These are phyloP conservation scores for Ascosphaera apis DNA, from an alignment of 2,329 filamentous ascomycete species.

Conservation along the genomic window DNA sequence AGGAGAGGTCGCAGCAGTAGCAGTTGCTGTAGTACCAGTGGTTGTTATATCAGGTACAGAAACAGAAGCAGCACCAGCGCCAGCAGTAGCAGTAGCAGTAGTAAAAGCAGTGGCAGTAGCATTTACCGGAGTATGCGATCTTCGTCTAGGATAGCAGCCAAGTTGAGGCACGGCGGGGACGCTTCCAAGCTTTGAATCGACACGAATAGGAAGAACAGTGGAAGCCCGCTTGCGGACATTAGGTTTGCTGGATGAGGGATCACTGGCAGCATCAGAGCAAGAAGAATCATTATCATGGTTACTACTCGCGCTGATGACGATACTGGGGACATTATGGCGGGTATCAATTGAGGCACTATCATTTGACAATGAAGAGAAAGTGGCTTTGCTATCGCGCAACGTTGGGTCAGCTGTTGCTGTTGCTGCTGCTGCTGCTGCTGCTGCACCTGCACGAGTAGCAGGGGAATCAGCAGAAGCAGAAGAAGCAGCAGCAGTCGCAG, in stretches of 20 bases:
- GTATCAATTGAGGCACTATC: background rate
- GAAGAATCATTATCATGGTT: background rate
- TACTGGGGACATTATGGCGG: background rate
- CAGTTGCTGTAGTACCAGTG: background rate
- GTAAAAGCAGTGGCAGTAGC: constrained; percentile 2
- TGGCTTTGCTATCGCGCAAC: background rate
- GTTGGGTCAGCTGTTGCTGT: constrained; percentile 3
- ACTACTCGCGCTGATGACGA: background rate
- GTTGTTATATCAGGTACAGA: constrained; percentile 3
- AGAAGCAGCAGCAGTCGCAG: no score
- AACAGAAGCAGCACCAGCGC: constrained; percentile 1
- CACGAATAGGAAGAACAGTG: background rate
- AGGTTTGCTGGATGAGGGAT: background rate
- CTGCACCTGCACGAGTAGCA: no score
- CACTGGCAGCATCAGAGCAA: background rate
- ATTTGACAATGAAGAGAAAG: background rate
- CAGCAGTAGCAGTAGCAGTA: constrained; percentile 3
- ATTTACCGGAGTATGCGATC: background rate
- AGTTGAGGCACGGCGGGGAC: background rate
- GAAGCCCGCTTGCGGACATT: background rate
- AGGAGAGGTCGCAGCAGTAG: background rate
- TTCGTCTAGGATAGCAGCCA: background rate
- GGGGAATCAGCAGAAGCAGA: no score
- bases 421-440: constrained; percentile 8
- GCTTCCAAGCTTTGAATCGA: background rate